A percentile compares a stretch with the other conserved stretches of the same genome.
Conservation (phyloP, 1,139 yeast genomes). For the Pneumocystis murina region DNA sequence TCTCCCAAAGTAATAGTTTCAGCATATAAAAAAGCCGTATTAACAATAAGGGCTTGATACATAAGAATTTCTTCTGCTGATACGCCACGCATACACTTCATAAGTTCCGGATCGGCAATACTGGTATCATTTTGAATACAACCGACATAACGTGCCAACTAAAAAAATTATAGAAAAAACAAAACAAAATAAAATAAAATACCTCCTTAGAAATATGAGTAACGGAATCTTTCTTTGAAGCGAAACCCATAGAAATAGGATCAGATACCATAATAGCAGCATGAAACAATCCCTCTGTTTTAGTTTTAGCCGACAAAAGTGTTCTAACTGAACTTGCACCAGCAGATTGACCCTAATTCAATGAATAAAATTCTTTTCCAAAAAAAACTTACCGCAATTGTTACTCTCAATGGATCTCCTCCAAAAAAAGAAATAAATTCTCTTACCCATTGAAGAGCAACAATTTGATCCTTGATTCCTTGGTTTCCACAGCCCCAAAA, state of each 20-base stretch:
- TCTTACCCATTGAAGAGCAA: conserved; percentile 27
- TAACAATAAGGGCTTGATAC: background rate
- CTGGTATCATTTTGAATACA: background rate
- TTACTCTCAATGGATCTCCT: conserved; percentile 26
- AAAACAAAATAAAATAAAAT: background rate
- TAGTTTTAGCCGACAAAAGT: background rate
- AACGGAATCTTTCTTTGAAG: background rate
- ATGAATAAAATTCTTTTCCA: background rate
- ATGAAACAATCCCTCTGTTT: background rate
- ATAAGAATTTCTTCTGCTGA: background rate
- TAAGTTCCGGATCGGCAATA: background rate
- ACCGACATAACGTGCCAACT: background rate
- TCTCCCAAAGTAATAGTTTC: background rate
- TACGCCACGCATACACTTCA: background rate
- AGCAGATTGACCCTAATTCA: conserved; percentile 26
- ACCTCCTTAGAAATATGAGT: background rate
- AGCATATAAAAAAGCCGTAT: background rate
- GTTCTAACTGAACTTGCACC: conserved; percentile 24
- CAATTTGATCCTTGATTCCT: conserved; percentile 25
- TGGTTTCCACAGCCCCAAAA: conserved; percentile 23
- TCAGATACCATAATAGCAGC: background rate
- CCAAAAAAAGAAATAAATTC: conserved; percentile 27
- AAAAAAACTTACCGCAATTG: conserved; percentile 14
- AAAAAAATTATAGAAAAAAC: background rate
- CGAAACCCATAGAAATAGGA: background rate